phyloP scores from a whole-genome alignment of 805 yeast species.

The Metschnikowia colocasiae region DNA sequence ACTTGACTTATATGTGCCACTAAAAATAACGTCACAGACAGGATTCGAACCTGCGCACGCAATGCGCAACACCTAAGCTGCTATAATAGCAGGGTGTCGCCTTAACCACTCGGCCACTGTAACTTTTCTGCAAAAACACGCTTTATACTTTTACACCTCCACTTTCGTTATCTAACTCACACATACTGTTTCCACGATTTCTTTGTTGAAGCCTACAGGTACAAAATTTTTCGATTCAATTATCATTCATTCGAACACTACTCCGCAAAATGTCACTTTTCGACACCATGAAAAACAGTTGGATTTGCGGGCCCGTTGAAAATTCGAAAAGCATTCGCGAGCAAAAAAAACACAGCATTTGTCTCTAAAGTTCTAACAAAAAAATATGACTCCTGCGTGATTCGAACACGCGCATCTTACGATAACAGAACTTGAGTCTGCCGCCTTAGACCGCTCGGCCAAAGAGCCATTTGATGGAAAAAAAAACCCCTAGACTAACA shows the following conservation, averaged over 20 bases:
- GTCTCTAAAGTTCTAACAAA: too few species aligned
- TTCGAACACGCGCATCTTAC: constrained; percentile 24
- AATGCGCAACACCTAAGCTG: constrained; percentile 43
- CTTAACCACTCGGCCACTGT: constrained; percentile 54
- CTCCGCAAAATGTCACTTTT: too few species aligned
- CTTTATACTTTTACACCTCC: too few species aligned
- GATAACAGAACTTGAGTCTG: constrained; percentile 23
- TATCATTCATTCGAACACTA: too few species aligned
- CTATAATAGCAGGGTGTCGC: constrained; percentile 36
- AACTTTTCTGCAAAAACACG: not conserved
- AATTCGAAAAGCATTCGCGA: too few species aligned
- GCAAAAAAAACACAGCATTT: constrained; percentile 11
- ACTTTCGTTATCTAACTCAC: too few species aligned
- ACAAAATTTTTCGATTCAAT: too few species aligned
- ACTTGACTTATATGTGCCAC: not conserved
- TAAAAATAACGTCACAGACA: constrained; percentile 77
- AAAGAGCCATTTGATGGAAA: constrained; percentile 12
- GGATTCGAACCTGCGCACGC: constrained; percentile 98
- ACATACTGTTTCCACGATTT: too few species aligned
- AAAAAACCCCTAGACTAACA: too few species aligned
- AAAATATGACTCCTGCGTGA: constrained; percentile 22
- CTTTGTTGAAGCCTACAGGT: too few species aligned
- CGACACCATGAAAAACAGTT: too few species aligned
- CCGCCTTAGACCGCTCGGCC: constrained; percentile 23
- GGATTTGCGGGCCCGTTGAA: too few species aligned